Base-by-base conservation (phyloP, 2,329 filamentous ascomycete species). In the Phaeoacremonium minimum region DNA sequence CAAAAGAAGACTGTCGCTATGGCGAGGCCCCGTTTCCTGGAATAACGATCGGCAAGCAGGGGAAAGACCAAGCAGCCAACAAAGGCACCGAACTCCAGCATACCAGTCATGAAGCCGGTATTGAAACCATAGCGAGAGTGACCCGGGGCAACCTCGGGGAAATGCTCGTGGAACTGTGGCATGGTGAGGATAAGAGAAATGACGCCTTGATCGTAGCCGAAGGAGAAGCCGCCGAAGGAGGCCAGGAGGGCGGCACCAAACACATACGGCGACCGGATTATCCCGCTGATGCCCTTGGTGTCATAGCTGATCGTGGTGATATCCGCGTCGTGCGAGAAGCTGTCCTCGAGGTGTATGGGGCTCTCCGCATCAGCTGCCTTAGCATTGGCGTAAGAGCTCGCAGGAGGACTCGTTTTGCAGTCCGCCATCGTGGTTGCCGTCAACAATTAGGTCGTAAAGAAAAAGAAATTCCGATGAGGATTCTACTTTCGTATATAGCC, bases 61-160 rank as follows among this genome's bases (percentile, higher is more conserved):
- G 73, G 73, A 18, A 66, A 69, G 47, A 68, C 66, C 19, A 80
- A 51, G 4, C 67, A 66, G 19, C 75, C 76, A 16, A 76, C 49
- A 69, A 74, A 77, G 30, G 74, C 75, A 30, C 75, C 75, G 4
- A 80, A 61, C 48, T 76, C 70, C 17, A 79, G 63, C 46, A 73
- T 67, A 4, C 61, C 50, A 3, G 56, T 60, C 47, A 60, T 50
- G 7, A 45, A 31, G 7, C 63, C 63, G 41, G 64, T 65, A 53
- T 56, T 62, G 45, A 66, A 66, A 5, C 66, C 65, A 4, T 63
- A 58, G 3, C 67, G 67, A 7, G 60, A 49, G 6, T 55, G 58
- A 3, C 40, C 35, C 6, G 57, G 50, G 0, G 55, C 49, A 1
- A 61, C 57, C 18, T 60, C 46, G 4, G 51, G 48, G 39, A 63